These are phyloP conservation scores for Rhynchospora breviuscula DNA, from an alignment of 176 grass and related monocot genomes.

Conservation along the genomic window DNA sequence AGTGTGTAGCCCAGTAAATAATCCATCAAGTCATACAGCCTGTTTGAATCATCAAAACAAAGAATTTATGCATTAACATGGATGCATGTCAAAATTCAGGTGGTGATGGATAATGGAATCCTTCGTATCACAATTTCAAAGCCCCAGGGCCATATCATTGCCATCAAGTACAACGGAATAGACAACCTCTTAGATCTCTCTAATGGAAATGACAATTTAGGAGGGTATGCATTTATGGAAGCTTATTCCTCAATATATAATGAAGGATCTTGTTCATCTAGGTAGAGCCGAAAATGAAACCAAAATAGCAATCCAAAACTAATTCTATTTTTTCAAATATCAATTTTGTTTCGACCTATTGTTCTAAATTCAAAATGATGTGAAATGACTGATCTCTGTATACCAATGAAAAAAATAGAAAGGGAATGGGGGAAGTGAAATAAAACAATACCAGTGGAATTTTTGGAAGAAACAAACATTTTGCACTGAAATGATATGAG, in stretches of 20 bases:
- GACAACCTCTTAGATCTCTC: slow-evolving; percentile 27
- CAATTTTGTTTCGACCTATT: neutral
- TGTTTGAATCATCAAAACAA: neutral
- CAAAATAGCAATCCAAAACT: too few species aligned
- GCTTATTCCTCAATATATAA: neutral
- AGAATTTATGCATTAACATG: neutral
- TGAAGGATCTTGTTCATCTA: neutral
- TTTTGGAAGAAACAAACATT: too few species aligned
- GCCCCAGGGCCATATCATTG: slow-evolving; percentile 39
- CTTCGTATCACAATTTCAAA: slow-evolving; percentile 49
- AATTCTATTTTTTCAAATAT: neutral
- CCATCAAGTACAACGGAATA: slow-evolving; percentile 42
- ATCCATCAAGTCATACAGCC: neutral
- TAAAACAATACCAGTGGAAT: too few species aligned
- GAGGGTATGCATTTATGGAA: slow-evolving; percentile 21
- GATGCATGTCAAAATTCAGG: slow-evolving; percentile 19
- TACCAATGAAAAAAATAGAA: neutral
- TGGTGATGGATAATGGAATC: slow-evolving; percentile 62
- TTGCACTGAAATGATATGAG: neutral
- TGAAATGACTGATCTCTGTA: neutral
- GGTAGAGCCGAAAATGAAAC: neutral
- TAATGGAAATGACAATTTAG: slow-evolving; percentile 3
- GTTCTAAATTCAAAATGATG: neutral
- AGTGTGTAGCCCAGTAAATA: neutral
- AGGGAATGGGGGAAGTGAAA: too few species aligned